Conservation (phyloP, 208 protist species). For the Trypanosoma melophagium region DNA sequence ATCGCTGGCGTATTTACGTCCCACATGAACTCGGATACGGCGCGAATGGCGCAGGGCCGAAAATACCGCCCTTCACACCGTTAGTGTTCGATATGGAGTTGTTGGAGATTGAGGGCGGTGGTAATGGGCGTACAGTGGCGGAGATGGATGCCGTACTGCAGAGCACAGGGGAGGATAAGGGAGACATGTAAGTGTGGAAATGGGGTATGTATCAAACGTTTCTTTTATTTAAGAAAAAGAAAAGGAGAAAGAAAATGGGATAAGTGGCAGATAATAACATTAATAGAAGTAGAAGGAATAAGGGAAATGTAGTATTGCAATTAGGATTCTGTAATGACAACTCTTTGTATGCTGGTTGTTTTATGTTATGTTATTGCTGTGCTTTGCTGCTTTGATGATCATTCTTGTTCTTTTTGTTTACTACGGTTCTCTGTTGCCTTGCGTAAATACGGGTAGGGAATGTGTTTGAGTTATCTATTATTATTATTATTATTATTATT, state of each 20-base stretch:
- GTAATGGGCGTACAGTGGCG: constrained; percentile 42
- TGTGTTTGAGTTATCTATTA: too few relatives aligned
- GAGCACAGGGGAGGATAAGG: constrained; percentile 29
- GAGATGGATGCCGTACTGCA: constrained; percentile 64
- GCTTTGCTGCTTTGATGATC: too few relatives aligned
- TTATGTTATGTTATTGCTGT: too few relatives aligned
- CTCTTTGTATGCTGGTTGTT: too few relatives aligned
- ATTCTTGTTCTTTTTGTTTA: too few relatives aligned
- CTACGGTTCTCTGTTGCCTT: too few relatives aligned
- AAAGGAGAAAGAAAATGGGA: neutral
- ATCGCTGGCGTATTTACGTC: constrained; percentile 73
- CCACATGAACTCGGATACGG: constrained; percentile 79
- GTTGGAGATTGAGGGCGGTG: constrained; percentile 39
- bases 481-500: too few relatives aligned
- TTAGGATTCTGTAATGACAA: too few relatives aligned
- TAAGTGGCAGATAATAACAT: too few relatives aligned
- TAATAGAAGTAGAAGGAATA: too few relatives aligned
- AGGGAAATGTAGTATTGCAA: too few relatives aligned
- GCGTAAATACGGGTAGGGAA: too few relatives aligned
- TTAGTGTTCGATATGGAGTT: constrained; percentile 75
- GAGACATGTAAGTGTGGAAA: constrained; percentile 36
- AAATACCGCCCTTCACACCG: constrained; percentile 45
- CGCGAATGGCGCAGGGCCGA: constrained; percentile 31
- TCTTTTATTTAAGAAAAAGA: neutral
- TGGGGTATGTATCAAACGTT: neutral